Evolutionary conservation across 495 filamentous ascomycete species (phyloP), one percentile per base, ranked within the genome.

Genomic region (Tuber aestivum): DNA sequence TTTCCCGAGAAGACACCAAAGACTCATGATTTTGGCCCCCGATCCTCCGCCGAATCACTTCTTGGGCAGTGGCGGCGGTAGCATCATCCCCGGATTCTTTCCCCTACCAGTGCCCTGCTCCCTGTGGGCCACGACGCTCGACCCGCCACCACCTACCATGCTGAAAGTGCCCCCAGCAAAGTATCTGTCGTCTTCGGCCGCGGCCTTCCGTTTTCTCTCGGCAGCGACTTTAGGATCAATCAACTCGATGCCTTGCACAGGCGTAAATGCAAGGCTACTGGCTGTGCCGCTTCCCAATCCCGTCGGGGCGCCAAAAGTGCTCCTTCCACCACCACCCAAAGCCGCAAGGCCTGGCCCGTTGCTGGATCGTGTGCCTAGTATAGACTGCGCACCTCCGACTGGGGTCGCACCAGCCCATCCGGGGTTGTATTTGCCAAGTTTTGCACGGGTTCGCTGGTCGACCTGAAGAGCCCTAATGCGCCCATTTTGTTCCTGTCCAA

Each of bases 111-210:
- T 87, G 79, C 89, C 86, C 23, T 85, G 70, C 77, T 86, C 90
- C 83, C 94, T 94, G 48, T 84, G 85, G 5, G 89, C 86, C 0
- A 82, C 76, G 79, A 80, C 83, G 68, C 78, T 82, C 27, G 75
- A 77, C 44, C 38, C 84, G 65, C 81, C 85, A 61, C 87, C 86
- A 23, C 92, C 92, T 73, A 97, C 89, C 85, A 97, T 94, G 40
- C 95, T 97, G 77, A 99, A 99, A 6, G 94, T 95, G 3, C 95
- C 96, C 37, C 93, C 92, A 82, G 93, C 96, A 85, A 98, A 98
- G 91, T 94, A 98, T 61, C 93, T 87, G 83, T 98, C 95, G 82
- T 96, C 93, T 78, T 97, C 95, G 8, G 94, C 95, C 80, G 95
- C 95, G 81, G 92, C 87, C 86, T 98, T 97, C 76, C 93, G 87